A percentile compares a stretch with the other conserved stretches of the same genome.
Conservation (phyloP, 2,329 filamentous ascomycete genomes). For the Aspergillus latus region DNA sequence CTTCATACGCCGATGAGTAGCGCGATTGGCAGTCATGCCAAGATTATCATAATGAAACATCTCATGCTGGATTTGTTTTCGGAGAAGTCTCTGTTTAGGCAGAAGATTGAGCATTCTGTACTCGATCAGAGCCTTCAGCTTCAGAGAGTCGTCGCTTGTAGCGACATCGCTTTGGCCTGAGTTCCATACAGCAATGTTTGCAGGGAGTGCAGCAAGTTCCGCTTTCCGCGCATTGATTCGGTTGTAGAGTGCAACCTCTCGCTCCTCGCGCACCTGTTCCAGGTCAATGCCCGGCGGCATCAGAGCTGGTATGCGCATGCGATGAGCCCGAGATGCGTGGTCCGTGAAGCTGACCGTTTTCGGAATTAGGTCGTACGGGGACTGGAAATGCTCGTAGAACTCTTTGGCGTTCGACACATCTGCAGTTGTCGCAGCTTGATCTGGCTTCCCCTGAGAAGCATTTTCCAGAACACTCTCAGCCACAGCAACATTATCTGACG, state of each 20-base stretch:
- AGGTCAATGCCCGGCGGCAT: constrained; percentile 88
- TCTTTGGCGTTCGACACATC: constrained; percentile 35
- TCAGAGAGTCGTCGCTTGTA: constrained; percentile 76
- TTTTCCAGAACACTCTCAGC: constrained; percentile 41
- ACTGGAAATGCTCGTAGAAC: constrained; percentile 71
- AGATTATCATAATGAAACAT: constrained; percentile 96
- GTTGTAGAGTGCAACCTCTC: constrained; percentile 86
- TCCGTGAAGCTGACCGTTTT: constrained; percentile 73
- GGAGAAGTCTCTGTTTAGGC: constrained; percentile 80
- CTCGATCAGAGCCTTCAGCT: constrained; percentile 88
- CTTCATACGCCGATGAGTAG: constrained; percentile 89
- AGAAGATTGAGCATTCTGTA: constrained; percentile 89
- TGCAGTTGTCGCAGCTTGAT: constrained; percentile 29
- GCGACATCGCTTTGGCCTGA: constrained; percentile 65
- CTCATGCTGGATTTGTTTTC: constrained; percentile 82
- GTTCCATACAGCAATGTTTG: constrained; percentile 86
- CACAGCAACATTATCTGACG: constrained; percentile 34
- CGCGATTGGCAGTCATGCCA: constrained; percentile 93
- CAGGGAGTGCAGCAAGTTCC: constrained; percentile 79
- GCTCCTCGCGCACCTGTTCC: constrained; percentile 79
- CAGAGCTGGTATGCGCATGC: constrained; percentile 79
- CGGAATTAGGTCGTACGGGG: constrained; percentile 63
- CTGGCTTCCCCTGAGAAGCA: constrained; percentile 36
- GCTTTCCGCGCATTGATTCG: constrained; percentile 80
- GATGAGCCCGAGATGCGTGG: constrained; percentile 72